Evolutionary conservation across 768 basidiomycete genomes (phyloP).

Genomic region (Pleurotus citrinopileatus): DNA sequence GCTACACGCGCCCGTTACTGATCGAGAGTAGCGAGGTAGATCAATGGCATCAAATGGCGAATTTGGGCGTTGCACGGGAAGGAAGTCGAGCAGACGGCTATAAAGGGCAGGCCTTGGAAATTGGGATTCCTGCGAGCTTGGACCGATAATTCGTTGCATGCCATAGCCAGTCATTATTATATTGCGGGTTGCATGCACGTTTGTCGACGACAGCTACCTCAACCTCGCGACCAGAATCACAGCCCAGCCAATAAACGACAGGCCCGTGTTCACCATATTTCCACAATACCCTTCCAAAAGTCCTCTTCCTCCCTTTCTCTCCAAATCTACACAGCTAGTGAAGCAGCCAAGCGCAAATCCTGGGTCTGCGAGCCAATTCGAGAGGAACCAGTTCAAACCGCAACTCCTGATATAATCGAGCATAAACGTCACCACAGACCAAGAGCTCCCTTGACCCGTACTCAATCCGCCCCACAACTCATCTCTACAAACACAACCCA

Average conservation of each 20-base stretch:
- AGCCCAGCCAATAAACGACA: conserved; percentile 1
- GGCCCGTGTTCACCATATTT: neutral
- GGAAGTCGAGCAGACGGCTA: neutral
- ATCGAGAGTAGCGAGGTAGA: conserved; percentile 1
- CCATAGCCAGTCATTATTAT: neutral
- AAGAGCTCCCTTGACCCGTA: conserved; percentile 38
- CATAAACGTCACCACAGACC: conserved; percentile 67
- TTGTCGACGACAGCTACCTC: conserved; percentile 23
- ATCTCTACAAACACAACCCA: conserved; percentile 65
- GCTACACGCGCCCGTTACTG: neutral
- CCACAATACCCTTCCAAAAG: conserved; percentile 8
- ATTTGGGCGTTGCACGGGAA: neutral
- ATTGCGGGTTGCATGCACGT: conserved; percentile 40
- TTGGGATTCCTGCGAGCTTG: conserved; percentile 7
- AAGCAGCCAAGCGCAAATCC: conserved; percentile 26
- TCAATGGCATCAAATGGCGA: neutral
- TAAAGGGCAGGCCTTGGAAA: conserved; percentile 10
- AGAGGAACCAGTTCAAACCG: conserved; percentile 37
- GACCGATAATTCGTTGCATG: neutral
- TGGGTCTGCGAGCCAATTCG: conserved; percentile 45
- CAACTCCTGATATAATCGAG: conserved; percentile 22
- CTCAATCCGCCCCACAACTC: conserved; percentile 53
- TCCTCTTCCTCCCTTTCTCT: conserved; percentile 12
- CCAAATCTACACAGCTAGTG: conserved; percentile 19
- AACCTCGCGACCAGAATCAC: conserved; percentile 1